Conservation (phyloP, 2,329 filamentous ascomycete species). For the Cladophialophora yegresii region DNA sequence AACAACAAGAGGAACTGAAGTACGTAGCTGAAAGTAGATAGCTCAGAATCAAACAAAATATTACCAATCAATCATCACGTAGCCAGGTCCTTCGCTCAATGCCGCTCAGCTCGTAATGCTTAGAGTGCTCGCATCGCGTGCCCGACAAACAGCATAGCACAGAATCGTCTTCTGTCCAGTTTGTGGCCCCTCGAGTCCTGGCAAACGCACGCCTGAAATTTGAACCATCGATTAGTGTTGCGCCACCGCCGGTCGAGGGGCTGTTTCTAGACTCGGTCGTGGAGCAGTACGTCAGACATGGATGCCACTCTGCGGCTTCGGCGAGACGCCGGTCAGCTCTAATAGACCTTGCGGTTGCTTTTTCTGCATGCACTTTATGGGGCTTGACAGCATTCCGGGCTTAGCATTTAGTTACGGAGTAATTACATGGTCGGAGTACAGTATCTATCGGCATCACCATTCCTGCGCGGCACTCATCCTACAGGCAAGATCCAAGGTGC, state of each 20-base stretch:
- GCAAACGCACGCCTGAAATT: slow-evolving; percentile 1
- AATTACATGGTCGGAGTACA: neutral
- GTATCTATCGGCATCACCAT: neutral
- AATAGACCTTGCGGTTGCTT: slow-evolving; percentile 1
- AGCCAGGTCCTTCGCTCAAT: neutral
- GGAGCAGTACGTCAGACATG: slow-evolving; percentile 5
- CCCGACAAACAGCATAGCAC: neutral
- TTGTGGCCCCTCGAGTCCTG: neutral
- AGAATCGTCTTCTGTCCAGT: neutral
- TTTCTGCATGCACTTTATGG: slow-evolving; percentile 10
- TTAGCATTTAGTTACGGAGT: neutral
- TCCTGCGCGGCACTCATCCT: neutral
- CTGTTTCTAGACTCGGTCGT: slow-evolving; percentile 1
- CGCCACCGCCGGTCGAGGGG: slow-evolving; percentile 6
- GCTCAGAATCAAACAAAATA: slow-evolving; percentile 12
- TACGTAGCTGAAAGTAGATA: slow-evolving; percentile 20
- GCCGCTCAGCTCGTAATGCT: neutral
- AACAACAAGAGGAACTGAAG: slow-evolving; percentile 4
- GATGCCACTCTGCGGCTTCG: slow-evolving; percentile 1
- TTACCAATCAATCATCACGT: slow-evolving; percentile 1
- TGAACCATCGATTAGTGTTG: neutral
- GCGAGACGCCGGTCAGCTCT: slow-evolving; percentile 15
- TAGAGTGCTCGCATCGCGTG: slow-evolving; percentile 4
- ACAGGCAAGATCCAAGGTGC: neutral
- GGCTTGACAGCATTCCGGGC: neutral